Evolutionary conservation across 2,329 filamentous ascomycete species (phyloP).

Genomic region (Spiromastix sp.): DNA sequence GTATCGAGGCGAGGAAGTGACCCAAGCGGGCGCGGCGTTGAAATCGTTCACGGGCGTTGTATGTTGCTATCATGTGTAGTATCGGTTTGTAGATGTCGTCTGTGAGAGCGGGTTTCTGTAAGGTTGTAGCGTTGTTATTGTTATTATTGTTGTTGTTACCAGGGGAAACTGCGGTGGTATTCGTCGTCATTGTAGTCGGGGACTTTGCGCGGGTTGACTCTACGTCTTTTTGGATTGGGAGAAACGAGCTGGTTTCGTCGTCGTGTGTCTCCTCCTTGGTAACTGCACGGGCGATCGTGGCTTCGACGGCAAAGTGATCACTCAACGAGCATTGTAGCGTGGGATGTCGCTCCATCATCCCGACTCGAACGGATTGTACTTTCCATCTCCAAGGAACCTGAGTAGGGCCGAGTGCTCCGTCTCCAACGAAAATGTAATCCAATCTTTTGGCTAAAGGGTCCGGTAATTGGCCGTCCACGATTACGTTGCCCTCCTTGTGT

Average conservation of each 20-base stretch:
- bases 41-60: constrained; percentile 57
- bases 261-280: constrained; percentile 7
- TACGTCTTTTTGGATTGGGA: constrained; percentile 12
- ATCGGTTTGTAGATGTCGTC: constrained; percentile 58
- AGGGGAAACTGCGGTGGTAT: background rate
- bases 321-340: constrained; percentile 75
- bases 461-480: constrained; percentile 52
- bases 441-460: constrained; percentile 76
- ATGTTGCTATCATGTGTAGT: constrained; percentile 57
- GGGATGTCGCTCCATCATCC: constrained; percentile 73
- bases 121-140: background rate
- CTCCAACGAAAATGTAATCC: constrained; percentile 84
- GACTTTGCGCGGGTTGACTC: constrained; percentile 4
- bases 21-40: constrained; percentile 62
- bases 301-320: constrained; percentile 88
- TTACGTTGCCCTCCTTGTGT: constrained; percentile 52
- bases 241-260: constrained; percentile 10
- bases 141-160: background rate
- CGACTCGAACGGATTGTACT: constrained; percentile 60
- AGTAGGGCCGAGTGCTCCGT: constrained; percentile 29
- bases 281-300: constrained; percentile 49
- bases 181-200: constrained; percentile 1
- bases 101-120: constrained; percentile 2
- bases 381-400: constrained; percentile 46
- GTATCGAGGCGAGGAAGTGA: constrained; percentile 62